Percentiles rank a stretch among this genome's conserved stretches.
Evolutionary conservation across 768 basidiomycete species (phyloP).

Genomic region (Auricularia cornea): DNA sequence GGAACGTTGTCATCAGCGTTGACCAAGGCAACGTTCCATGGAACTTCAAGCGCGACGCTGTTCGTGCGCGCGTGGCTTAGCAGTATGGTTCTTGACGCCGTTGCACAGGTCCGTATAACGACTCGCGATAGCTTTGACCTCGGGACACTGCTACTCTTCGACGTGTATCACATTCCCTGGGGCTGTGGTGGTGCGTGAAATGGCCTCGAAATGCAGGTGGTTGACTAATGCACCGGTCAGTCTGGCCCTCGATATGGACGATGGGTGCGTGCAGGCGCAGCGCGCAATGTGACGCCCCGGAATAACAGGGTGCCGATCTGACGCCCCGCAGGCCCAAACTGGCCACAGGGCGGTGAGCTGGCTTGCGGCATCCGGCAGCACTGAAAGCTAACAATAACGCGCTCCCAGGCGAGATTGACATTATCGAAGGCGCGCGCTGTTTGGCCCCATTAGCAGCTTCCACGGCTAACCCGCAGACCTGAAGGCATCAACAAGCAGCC

Average conservation of each 20-base stretch:
- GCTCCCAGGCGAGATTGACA: background rate
- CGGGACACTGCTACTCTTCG: background rate
- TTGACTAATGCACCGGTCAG: constrained; percentile 12
- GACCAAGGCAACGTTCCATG: background rate
- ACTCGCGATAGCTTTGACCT: background rate
- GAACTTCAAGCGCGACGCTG: background rate
- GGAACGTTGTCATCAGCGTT: background rate
- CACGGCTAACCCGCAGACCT: background rate
- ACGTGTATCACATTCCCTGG: background rate
- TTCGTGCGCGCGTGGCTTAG: background rate
- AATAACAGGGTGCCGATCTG: background rate
- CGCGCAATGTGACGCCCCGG: constrained; percentile 6
- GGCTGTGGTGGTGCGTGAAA: constrained; percentile 15
- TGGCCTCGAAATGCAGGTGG: constrained; percentile 6
- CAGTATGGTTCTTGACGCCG: background rate
- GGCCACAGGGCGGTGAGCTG: background rate
- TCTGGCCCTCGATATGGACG: constrained; percentile 24
- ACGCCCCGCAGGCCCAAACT: background rate
- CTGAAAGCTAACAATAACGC: background rate
- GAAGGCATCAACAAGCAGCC: background rate
- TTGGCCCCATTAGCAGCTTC: background rate
- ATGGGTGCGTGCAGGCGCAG: constrained; percentile 26
- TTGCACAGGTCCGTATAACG: background rate
- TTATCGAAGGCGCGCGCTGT: background rate
- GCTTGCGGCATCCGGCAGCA: background rate